Evolutionary conservation across 2,329 filamentous ascomycete genomes (phyloP).

Genomic region (Clonostachys rosea): DNA sequence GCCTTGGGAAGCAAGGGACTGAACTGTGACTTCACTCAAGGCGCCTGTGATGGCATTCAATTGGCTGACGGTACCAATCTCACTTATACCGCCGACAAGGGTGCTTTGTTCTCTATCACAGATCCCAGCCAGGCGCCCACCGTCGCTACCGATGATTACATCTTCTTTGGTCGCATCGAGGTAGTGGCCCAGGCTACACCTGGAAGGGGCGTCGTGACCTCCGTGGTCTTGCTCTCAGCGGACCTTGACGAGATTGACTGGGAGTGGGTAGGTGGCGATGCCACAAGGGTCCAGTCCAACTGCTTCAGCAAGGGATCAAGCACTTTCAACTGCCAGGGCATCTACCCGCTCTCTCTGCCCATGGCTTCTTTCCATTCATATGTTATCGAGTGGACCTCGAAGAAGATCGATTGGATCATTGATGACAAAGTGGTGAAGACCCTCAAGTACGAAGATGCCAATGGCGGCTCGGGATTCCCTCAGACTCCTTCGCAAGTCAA

Average conservation of each 20-base stretch:
- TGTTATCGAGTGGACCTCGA: conserved; percentile 62
- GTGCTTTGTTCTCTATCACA: conserved; percentile 63
- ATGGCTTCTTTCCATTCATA: conserved; percentile 61
- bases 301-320: conserved; percentile 74
- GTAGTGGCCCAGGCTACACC: conserved; percentile 73
- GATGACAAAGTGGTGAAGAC: conserved; percentile 58
- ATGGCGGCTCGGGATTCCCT: conserved; percentile 56
- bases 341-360: conserved; percentile 51
- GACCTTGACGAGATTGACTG: conserved; percentile 86
- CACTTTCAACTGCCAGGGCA: conserved; percentile 64
- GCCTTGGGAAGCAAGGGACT: conserved; percentile 61
- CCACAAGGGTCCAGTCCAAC: conserved; percentile 76
- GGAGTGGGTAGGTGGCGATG: conserved; percentile 84
- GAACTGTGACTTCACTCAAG: conserved; percentile 72
- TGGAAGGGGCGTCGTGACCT: conserved; percentile 84
- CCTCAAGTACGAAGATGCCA: conserved; percentile 53
- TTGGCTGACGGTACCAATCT: conserved; percentile 40
- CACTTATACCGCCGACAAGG: conserved; percentile 36
- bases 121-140: conserved; percentile 63
- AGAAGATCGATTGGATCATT: conserved; percentile 60
- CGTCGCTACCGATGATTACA: conserved; percentile 77
- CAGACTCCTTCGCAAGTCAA: conserved; percentile 72
- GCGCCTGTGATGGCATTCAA: conserved; percentile 53
- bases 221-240: conserved; percentile 84
- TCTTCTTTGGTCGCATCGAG: conserved; percentile 92